phyloP scores from a whole-genome alignment of 768 basidiomycete genomes.

The Calocera cornea region DNA sequence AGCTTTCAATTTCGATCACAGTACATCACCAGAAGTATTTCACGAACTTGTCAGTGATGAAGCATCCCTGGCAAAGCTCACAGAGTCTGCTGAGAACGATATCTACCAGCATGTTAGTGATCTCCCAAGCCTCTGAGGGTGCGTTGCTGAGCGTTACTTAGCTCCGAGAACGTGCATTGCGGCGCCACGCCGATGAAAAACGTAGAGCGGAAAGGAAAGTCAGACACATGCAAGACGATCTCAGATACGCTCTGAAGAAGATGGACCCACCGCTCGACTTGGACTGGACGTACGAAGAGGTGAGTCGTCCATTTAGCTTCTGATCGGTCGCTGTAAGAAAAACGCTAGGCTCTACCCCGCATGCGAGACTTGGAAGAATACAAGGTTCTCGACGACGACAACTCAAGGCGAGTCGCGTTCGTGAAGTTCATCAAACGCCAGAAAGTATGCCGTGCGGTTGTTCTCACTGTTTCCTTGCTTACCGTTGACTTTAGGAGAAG shows the following conservation, averaged over 20 bases:
- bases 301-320: slow-evolving; percentile 26
- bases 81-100: slow-evolving; percentile 38
- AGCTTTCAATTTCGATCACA: slow-evolving; percentile 37
- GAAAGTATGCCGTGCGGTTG: slow-evolving; percentile 41
- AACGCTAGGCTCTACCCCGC: slow-evolving; percentile 46
- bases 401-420: slow-evolving; percentile 66
- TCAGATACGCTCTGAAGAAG: slow-evolving; percentile 90
- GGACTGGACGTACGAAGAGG: slow-evolving; percentile 64
- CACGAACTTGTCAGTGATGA: slow-evolving; percentile 16
- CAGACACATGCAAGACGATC: slow-evolving; percentile 83
- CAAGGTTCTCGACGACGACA: slow-evolving; percentile 70
- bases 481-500: slow-evolving; percentile 44
- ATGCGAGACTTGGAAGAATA: slow-evolving; percentile 78
- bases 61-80: slow-evolving; percentile 27
- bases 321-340: background rate
- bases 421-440: slow-evolving; percentile 80
- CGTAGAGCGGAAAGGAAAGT: slow-evolving; percentile 63
- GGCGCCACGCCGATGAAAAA: slow-evolving; percentile 74
- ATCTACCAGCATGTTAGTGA: slow-evolving; percentile 51
- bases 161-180: slow-evolving; percentile 58
- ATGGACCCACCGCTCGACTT: slow-evolving; percentile 70
- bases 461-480: background rate
- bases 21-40: slow-evolving; percentile 37
- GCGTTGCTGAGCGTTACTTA: slow-evolving; percentile 22
- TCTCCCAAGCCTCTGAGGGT: background rate